Base-by-base conservation (phyloP, 352 stramenopile genomes). In the Globisporangium paddicum region DNA sequence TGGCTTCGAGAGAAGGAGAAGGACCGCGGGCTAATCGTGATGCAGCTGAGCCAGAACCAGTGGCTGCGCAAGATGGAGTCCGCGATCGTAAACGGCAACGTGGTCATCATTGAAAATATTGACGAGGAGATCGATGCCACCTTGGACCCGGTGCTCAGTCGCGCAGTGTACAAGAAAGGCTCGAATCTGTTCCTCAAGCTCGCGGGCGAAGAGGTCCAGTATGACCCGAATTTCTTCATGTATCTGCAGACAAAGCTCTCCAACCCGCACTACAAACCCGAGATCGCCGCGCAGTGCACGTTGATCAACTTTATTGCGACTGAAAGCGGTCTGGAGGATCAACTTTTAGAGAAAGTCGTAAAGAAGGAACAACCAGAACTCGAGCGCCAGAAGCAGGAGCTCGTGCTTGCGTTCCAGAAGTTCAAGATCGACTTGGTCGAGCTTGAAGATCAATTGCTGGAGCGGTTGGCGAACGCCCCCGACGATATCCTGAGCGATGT, bases 221-320 rank as follows among this genome's bases (percentile, higher is more conserved):
- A 99, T 67, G 91, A 98, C 58, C 86, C 91, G 1, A 87, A 82
- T 19, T 99, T 99, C 64, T 95, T 97, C 67, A 93, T 99, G 60
- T 99, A 98, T 68, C 63, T 98, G 56, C 96, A 98, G 66, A 99
- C 96, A 0, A 98, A 98, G 69, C 72, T 98, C 23, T 97, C 86
- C 55, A 99, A 99, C 66, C 96, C 96, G 19, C 96, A 99, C 68
- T 99, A 98, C 79, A 98, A 98, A 60, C 96, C 96, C n/a, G 96
- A 99, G 68, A 98, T 98, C 44, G 89, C 93, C 0, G 96, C 96
- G 6, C 95, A 98, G 66, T 96, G 88, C 53, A 98, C 96, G 30
- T 63, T 99, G n/a, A 98, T 99, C 68, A 99, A 99, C 75, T 99
- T 98, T 58, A 98, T 98, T 68, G 96, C 95, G 16, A 98, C 96